phyloP scores from a whole-genome alignment of 331 rosid species.

The Acacia concinna region DNA sequence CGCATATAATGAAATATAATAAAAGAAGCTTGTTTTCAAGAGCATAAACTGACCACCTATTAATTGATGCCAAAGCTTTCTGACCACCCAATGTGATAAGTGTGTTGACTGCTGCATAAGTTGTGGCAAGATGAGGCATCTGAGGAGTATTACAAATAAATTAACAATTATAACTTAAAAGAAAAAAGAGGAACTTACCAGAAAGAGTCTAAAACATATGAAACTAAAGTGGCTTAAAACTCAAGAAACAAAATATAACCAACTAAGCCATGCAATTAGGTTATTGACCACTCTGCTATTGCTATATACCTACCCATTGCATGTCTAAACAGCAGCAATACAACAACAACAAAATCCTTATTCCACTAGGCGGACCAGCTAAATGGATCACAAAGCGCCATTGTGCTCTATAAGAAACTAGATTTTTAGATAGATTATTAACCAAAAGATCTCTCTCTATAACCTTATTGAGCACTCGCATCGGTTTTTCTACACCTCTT shows the following conservation, averaged over 20 bases:
- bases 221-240: not conserved
- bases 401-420: too few relatives aligned
- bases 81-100: slow-evolving; percentile 81
- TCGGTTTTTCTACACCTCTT: too few relatives aligned
- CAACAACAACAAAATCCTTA: not conserved
- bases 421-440: too few relatives aligned
- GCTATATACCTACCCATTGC: not conserved
- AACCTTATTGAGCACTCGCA: too few relatives aligned
- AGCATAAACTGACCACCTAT: slow-evolving; percentile 76
- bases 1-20: not conserved
- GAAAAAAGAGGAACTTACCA: not conserved
- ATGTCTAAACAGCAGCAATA: not conserved
- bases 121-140: slow-evolving; percentile 98
- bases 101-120: slow-evolving; percentile 90
- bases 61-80: slow-evolving; percentile 73
- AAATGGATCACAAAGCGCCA: too few relatives aligned
- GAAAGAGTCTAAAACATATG: slow-evolving; percentile 12
- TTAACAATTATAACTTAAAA: slow-evolving; percentile 19
- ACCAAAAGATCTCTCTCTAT: too few relatives aligned
- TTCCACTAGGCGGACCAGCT: too few relatives aligned
- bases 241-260: slow-evolving; percentile 19
- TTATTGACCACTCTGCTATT: not conserved
- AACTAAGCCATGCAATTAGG: not conserved
- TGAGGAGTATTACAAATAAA: slow-evolving; percentile 39
- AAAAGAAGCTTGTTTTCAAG: slow-evolving; percentile 15